Conservation (phyloP, 2,329 filamentous ascomycete species). For the Paecilomyces sp. region DNA sequence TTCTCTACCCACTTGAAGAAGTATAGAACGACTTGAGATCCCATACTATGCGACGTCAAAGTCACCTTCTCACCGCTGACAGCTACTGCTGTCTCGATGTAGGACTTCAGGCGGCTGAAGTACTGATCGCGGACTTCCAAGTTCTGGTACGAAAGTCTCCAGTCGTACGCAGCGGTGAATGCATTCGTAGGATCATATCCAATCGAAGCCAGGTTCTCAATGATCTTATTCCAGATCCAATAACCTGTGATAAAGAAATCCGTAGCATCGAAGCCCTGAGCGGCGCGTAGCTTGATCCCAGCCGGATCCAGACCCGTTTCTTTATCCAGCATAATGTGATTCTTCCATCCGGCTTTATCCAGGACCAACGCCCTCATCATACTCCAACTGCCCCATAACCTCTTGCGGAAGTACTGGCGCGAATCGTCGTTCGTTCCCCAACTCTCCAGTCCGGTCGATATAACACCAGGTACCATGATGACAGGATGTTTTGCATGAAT, state of each 20-base stretch:
- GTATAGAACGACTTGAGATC: conserved; percentile 82
- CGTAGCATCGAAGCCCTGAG: conserved; percentile 94
- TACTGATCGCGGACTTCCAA: conserved; percentile 88
- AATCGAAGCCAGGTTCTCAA: conserved; percentile 92
- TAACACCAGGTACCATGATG: conserved; percentile 96
- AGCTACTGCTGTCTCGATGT: conserved; percentile 78
- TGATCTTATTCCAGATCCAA: conserved; percentile 99
- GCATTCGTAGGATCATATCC: conserved; percentile 83
- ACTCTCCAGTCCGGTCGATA: conserved; percentile 92
- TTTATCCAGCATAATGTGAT: conserved; percentile 94
- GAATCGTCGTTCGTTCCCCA: conserved; percentile 88
- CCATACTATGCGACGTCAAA: conserved; percentile 93
- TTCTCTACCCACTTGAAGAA: conserved; percentile 78
- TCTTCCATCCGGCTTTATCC: conserved; percentile 93
- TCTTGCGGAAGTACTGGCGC: conserved; percentile 84
- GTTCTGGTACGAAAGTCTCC: conserved; percentile 84
- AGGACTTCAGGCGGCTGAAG: conserved; percentile 80
- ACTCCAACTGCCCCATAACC: conserved; percentile 95
- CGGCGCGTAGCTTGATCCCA: conserved; percentile 80
- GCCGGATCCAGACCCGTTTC: conserved; percentile 85
- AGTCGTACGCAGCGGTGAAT: conserved; percentile 72
- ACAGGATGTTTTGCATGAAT: conserved; percentile 77
- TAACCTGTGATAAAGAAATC: conserved; percentile 80
- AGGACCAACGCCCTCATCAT: conserved; percentile 96
- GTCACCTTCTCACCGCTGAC: conserved; percentile 73